A percentile compares a stretch with the other conserved stretches of the same genome.
Conservation (phyloP, 495 filamentous ascomycete species). For the Podospora australis region DNA sequence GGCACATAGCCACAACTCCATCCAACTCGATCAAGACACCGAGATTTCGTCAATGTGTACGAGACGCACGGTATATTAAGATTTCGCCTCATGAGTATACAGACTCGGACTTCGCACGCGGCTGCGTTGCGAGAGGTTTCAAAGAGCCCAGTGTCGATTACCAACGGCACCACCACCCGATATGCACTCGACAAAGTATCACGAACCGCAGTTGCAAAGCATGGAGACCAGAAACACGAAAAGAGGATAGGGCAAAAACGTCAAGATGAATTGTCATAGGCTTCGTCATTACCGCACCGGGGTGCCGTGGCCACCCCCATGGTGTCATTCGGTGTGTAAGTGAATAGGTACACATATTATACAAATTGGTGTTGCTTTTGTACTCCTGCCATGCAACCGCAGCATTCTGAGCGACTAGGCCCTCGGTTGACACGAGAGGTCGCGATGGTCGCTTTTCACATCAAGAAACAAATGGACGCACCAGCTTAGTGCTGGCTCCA, state of each 20-base stretch:
- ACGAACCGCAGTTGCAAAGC: neutral
- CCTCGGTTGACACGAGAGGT: too few relatives aligned
- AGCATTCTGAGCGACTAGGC: neutral
- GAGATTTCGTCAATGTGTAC: too few relatives aligned
- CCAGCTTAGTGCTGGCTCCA: conserved; percentile 81
- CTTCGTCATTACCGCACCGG: neutral
- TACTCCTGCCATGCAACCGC: conserved; percentile 1
- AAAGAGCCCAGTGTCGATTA: neutral
- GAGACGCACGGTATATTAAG: too few relatives aligned
- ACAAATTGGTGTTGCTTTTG: conserved; percentile 5
- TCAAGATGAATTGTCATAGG: neutral
- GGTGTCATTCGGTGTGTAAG: conserved; percentile 16
- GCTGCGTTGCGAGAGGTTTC: too few relatives aligned
- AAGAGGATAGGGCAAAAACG: neutral
- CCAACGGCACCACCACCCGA: too few relatives aligned
- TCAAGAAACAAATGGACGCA: neutral
- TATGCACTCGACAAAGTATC: neutral
- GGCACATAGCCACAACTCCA: too few relatives aligned
- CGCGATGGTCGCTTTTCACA: neutral
- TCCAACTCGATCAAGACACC: too few relatives aligned
- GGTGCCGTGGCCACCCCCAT: neutral
- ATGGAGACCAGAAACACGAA: neutral
- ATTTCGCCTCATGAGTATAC: too few relatives aligned
- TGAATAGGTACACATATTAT: conserved; percentile 14
- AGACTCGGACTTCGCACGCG: too few relatives aligned